Evolutionary conservation across 139 green algal genomes (phyloP).

Genomic region (Spirogloea muscicola): DNA sequence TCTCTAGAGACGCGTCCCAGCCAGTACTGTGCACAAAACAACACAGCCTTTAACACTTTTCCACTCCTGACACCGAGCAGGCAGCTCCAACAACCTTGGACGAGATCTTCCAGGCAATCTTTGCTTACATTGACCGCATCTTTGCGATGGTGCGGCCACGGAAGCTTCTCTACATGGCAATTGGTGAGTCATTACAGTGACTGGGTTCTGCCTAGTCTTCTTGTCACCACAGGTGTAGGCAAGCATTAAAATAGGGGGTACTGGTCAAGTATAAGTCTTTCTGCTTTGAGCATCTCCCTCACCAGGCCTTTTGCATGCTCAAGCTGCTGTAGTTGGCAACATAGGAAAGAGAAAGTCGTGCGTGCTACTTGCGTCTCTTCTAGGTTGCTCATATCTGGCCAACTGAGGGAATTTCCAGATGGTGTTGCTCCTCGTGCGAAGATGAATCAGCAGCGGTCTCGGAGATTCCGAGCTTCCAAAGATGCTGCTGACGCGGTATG

Average conservation of each 20-base stretch:
- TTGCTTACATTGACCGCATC: constrained; percentile 99
- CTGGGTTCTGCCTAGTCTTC: background rate
- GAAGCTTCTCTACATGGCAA: constrained; percentile 97
- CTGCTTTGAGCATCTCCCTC: background rate
- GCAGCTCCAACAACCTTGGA: constrained; percentile 83
- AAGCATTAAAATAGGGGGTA: background rate
- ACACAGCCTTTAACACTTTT: too few relatives aligned
- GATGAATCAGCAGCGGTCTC: constrained; percentile 99
- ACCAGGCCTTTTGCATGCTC: background rate
- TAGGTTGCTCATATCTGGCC: background rate
- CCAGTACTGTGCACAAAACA: too few relatives aligned
- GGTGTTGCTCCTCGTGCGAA: constrained; percentile 97
- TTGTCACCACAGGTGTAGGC: background rate
- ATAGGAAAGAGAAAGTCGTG: background rate
- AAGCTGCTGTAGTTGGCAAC: background rate
- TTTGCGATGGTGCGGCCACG: constrained; percentile 93
- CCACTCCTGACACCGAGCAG: too few relatives aligned
- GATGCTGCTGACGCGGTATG: constrained; percentile 70
- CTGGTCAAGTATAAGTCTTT: background rate
- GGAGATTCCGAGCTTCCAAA: constrained; percentile 90
- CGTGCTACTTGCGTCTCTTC: background rate
- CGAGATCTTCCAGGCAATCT: constrained; percentile 97
- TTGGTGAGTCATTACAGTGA: constrained; percentile 63
- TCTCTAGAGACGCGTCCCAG: too few relatives aligned
- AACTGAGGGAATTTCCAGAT: too few relatives aligned